Percentiles rank a stretch among this genome's conserved stretches.
Conservation (phyloP, 1,139 yeast genomes). For the Kazachstania sp. region DNA sequence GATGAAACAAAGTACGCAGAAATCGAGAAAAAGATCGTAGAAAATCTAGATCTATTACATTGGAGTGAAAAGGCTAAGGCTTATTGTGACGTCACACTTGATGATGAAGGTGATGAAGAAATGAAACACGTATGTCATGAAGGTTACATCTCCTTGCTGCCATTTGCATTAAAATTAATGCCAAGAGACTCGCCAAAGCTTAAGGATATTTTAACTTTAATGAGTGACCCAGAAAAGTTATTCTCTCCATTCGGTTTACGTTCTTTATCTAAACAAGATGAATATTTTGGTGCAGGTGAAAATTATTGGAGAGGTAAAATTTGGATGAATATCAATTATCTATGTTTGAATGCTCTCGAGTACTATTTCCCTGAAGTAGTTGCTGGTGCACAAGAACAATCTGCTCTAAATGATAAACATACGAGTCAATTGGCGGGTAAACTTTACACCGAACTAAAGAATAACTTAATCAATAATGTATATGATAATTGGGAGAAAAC, state of each 20-base stretch:
- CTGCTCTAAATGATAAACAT: constrained; percentile 14
- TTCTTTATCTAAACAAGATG: constrained; percentile 65
- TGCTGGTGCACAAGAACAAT: background rate
- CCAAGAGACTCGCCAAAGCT: constrained; percentile 47
- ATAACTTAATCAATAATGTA: constrained; percentile 60
- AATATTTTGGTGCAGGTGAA: constrained; percentile 65
- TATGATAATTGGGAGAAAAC: constrained; percentile 60
- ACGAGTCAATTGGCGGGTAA: constrained; percentile 30
- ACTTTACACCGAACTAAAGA: constrained; percentile 51
- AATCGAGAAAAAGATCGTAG: constrained; percentile 49
- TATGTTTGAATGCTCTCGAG: constrained; percentile 61
- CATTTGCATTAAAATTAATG: constrained; percentile 68
- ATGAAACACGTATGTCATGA: constrained; percentile 59
- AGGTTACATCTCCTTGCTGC: constrained; percentile 83
- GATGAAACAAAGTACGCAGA: constrained; percentile 47
- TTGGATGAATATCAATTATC: constrained; percentile 87
- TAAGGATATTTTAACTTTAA: constrained; percentile 43
- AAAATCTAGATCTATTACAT: constrained; percentile 62
- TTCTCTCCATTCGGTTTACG: constrained; percentile 79
- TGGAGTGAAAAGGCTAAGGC: constrained; percentile 63
- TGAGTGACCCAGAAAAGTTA: constrained; percentile 62
- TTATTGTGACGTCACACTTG: constrained; percentile 81
- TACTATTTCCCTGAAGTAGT: constrained; percentile 38
- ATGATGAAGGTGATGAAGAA: constrained; percentile 50
- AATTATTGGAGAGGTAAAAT: constrained; percentile 95